Evolutionary conservation across 2,329 filamentous ascomycete species (phyloP), one percentile per base, ranked within the genome.

Genomic region (Cylindrodendrum hubeiense): DNA sequence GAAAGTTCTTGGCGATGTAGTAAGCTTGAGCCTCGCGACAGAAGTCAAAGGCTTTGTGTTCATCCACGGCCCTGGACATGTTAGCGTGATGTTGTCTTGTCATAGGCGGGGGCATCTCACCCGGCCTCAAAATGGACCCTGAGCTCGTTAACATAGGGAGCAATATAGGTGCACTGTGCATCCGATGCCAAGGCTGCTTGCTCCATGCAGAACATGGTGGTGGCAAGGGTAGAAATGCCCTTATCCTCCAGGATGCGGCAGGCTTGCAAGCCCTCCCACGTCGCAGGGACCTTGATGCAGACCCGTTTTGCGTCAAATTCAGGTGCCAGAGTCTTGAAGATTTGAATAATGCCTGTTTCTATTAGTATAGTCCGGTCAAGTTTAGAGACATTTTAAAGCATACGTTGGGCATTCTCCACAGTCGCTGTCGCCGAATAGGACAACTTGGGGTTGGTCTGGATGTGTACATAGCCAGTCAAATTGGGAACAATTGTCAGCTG

Each of bases 101-200:
- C 37, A n/a, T 19, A n/a, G 5, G 5, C 22, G 46, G 24, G 24
- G n/a, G 21, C 46, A 3, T 73, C 78, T 69, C 74, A 87, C 82
- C 76, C 79, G 13, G 79, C 71, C 44, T 88, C 85, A 61, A 90
- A 87, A 70, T 91, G 88, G 5, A 90, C 89, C 67, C 85, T 86
- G 43, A 91, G 78, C 68, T 91, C 88, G 71, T 91, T 90, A 30
- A 91, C 86, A 66, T 90, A 91, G 0, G 90, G 89, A 0, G 89
- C 87, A 46, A 91, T 87, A 70, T 90, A 91, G 1, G 84, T 84
- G 69, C 88, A 91, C 4, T 83, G 82, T 0, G 83, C 86, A 53
- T 89, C 84, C 1, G 82, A 85, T 0, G 89, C 89, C 1, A 90
- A 78, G 2, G 82, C 81, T 0, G 88, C 89, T 73, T 91, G 89